Conservation (phyloP, 2,329 filamentous ascomycete genomes). For the Aurifilum marmelostoma region DNA sequence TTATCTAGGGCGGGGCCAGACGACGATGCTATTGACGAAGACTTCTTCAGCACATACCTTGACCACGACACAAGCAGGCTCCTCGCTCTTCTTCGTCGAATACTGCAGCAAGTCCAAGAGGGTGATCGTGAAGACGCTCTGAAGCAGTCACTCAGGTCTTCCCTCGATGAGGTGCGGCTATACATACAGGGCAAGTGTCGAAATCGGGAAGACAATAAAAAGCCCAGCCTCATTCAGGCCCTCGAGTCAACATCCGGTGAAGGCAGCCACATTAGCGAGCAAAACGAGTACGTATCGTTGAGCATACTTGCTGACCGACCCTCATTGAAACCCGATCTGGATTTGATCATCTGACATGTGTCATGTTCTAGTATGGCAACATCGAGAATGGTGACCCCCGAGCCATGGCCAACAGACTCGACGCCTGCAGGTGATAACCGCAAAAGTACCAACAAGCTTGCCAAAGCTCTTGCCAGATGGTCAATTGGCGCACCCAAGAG, state of each 20-base stretch:
- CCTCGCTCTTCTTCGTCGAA: slow-evolving; percentile 20
- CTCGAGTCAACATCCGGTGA: not conserved
- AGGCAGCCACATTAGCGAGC: not conserved
- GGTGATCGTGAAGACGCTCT: slow-evolving; percentile 8
- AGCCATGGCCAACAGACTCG: not conserved
- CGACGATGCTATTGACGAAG: slow-evolving; percentile 17
- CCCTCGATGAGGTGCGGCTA: slow-evolving; percentile 20
- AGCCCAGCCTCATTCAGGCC: not conserved
- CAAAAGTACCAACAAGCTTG: slow-evolving; percentile 14
- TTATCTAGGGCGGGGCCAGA: slow-evolving; percentile 15
- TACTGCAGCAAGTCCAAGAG: slow-evolving; percentile 20
- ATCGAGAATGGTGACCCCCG: not conserved
- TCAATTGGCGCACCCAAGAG: slow-evolving; percentile 7
- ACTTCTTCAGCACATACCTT: slow-evolving; percentile 16
- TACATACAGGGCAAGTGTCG: slow-evolving; percentile 18
- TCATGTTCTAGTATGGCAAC: not conserved
- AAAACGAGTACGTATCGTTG: slow-evolving; percentile 7
- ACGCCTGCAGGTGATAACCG: not conserved
- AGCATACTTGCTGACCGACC: slow-evolving; percentile 5
- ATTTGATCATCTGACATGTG: not conserved
- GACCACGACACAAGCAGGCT: slow-evolving; percentile 24
- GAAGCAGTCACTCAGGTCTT: slow-evolving; percentile 13
- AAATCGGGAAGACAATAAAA: not conserved
- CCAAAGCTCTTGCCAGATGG: slow-evolving; percentile 14
- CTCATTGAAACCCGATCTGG: no score